Percentiles rank a stretch among this genome's conserved stretches.
Conservation (phyloP, 306 rosid genomes). For the Vigna reflexopilosa region DNA sequence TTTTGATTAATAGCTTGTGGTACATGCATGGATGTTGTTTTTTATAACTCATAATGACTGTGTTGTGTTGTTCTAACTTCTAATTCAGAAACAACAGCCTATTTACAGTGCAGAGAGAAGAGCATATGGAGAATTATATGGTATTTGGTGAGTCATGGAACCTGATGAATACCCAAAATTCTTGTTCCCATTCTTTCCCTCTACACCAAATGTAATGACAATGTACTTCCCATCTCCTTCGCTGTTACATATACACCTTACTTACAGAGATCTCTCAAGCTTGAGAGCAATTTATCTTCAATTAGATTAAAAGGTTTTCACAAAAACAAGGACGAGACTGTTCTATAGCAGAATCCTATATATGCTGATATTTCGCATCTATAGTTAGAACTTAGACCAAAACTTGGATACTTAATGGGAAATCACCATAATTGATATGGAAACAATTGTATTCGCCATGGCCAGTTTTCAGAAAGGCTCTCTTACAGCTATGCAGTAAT, state of each 20-base stretch:
- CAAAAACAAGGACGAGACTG: not conserved
- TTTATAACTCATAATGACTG: not conserved
- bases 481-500: not conserved
- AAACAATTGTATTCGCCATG: not conserved
- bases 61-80: not conserved
- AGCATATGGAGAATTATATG: not conserved
- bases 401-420: not conserved
- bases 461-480: not conserved
- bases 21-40: not conserved
- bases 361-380: not conserved
- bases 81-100: not conserved
- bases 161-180: not conserved
- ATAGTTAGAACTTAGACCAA: not conserved
- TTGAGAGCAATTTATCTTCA: conserved; percentile 19
- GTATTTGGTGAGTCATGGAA: not conserved
- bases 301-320: not conserved
- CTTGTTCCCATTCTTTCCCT: no score
- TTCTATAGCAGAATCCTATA: not conserved
- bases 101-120: not conserved
- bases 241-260: not conserved
- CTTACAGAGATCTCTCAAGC: not conserved
- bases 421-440: not conserved
- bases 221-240: not conserved
- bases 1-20: not conserved
- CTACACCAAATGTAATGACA: no score